Base-by-base conservation (phyloP, 305 asterid genomes). In the Fraxinus sp. region DNA sequence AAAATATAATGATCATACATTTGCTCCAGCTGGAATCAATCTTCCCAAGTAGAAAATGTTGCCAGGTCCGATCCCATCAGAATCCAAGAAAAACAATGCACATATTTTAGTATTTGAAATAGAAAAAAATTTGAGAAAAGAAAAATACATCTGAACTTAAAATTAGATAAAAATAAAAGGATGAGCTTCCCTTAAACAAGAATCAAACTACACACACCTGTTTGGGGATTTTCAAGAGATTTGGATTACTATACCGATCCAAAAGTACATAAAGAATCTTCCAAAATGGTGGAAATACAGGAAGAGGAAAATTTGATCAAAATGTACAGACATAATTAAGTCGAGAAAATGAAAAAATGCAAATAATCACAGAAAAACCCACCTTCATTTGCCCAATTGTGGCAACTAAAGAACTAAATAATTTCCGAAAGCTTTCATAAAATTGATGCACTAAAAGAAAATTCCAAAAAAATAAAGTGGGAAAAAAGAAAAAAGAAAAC, bases 11-110 rank as follows among this genome's bases (percentile, higher is more conserved):
- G 28, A 81, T 26, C 92, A 76, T 92, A 92, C 96, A 90, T 94
- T 90, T 80, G 98, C 98, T 83, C 98, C 98, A 11, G 90, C 95
- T 83, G 90, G 90, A 88, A 93, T 88, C 76, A 94, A 86, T 86
- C 88, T 89, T 80, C 91, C 92, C 85, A 89, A 88, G 26, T 94
- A 94, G 10, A 92, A 85, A 68, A 85, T 80, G 76, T 91, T 89
- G 66, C 98, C 98, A 74, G 39, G 98, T 91, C 98, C 90, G 85
- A 86, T 49, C 41, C 80, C 87, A 89, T 57, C 74, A 79, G 14
- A 82, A 78, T 76, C 57, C 71, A 84, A 37, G 49, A 49, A 73
- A 76, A 83, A 57, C 26, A 80, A 49, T 49, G 28, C 32, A 59
- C 7, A 79, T 46, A 13, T 3, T 55, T 82, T 49, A 74, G 68